A percentile compares a stretch with the other conserved stretches of the same genome.
Conservation (phyloP, 1,139 yeast species). For the Yamadazyma siamensis region DNA sequence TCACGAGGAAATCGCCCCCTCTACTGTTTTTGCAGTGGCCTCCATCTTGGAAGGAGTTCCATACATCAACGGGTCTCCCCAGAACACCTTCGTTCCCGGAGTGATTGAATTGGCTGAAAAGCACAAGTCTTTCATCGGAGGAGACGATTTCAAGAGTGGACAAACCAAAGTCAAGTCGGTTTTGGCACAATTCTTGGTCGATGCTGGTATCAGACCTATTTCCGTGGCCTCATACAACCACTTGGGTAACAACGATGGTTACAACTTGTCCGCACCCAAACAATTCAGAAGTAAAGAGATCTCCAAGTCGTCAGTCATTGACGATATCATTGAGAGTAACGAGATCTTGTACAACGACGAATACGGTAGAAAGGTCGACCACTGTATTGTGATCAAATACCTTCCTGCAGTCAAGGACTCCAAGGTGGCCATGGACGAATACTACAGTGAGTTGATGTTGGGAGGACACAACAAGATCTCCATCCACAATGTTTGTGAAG, state of each 20-base stretch:
- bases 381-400: constrained; percentile 93
- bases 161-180: constrained; percentile 96
- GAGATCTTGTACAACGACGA: constrained; percentile 81
- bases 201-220: constrained; percentile 94
- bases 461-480: constrained; percentile 96
- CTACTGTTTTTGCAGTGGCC: constrained; percentile 90
- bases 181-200: constrained; percentile 91
- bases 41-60: constrained; percentile 84
- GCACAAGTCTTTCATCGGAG: constrained; percentile 79
- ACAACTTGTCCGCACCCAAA: constrained; percentile 83
- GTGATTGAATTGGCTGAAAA: constrained; percentile 85
- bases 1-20: constrained; percentile 85
- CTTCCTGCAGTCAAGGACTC: constrained; percentile 94
- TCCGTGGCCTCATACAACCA: constrained; percentile 96
- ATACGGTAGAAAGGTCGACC: constrained; percentile 78
- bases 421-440: constrained; percentile 98
- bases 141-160: constrained; percentile 96
- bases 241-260: constrained; percentile 95
- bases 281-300: constrained; percentile 96
- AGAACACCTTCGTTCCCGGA: constrained; percentile 96
- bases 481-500: constrained; percentile 95
- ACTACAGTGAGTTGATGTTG: constrained; percentile 92
- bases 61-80: constrained; percentile 95
- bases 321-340: constrained; percentile 90
- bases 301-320: constrained; percentile 88